phyloP scores from a whole-genome alignment of 352 stramenopile species.

The Phytopythium mirpurense region DNA sequence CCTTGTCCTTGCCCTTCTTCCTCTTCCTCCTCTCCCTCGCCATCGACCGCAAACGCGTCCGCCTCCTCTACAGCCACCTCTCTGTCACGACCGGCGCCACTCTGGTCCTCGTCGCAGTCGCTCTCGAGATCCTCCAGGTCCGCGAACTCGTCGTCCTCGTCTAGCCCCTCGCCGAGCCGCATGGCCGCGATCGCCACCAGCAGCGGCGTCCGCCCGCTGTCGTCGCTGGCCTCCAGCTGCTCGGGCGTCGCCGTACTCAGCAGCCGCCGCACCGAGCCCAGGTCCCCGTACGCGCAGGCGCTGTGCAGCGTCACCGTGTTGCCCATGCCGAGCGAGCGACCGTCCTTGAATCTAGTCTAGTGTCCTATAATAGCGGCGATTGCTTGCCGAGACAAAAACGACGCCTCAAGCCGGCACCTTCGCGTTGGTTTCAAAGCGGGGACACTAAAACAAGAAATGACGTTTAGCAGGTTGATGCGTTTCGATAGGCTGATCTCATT shows the following conservation, averaged over 20 bases:
- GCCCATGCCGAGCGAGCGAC: too few relatives aligned
- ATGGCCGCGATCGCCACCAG: slow-evolving; percentile 65
- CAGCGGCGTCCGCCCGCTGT: slow-evolving; percentile 70
- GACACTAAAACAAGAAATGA: too few relatives aligned
- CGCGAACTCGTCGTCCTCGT: slow-evolving; percentile 41
- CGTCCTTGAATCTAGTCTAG: too few relatives aligned
- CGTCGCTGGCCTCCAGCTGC: slow-evolving; percentile 67
- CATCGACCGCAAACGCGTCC: slow-evolving; percentile 10
- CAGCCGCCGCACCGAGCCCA: slow-evolving; percentile 48
- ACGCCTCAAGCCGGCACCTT: too few relatives aligned
- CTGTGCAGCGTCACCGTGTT: slow-evolving; percentile 81
- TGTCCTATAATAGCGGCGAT: too few relatives aligned
- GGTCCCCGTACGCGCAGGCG: slow-evolving; percentile 69
- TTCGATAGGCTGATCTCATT: too few relatives aligned
- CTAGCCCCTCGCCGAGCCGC: slow-evolving; percentile 31
- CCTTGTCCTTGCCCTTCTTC: slow-evolving; percentile 6
- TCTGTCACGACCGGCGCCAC: slow-evolving; percentile 10
- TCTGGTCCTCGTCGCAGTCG: slow-evolving; percentile 15
- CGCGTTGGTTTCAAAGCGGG: too few relatives aligned
- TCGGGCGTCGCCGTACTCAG: slow-evolving; percentile 54
- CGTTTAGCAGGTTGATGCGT: too few relatives aligned
- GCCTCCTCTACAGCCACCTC: slow-evolving; percentile 1
- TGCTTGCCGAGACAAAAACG: too few relatives aligned
- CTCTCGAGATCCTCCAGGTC: slow-evolving; percentile 23
- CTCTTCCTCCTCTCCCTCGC: neutral